These are phyloP conservation scores for Dorcoceras hygrometricum DNA, from an alignment of 257 asterid genomes.

Conservation along the genomic window DNA sequence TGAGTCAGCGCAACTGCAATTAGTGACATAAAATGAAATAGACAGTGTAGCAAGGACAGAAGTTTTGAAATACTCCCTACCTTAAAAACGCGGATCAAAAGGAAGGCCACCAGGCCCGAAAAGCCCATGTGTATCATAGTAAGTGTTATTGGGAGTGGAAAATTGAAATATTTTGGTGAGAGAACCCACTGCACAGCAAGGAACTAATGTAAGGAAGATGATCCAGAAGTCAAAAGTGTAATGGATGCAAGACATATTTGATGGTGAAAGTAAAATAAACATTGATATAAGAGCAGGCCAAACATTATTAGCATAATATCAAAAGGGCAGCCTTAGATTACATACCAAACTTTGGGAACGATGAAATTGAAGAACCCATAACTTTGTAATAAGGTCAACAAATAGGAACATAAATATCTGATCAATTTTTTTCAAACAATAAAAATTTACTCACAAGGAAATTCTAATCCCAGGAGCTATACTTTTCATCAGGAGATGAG, in stretches of 20 bases:
- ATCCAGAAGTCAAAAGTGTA: slow-evolving; percentile 1
- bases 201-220: slow-evolving; percentile 20
- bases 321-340: no score
- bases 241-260: not conserved
- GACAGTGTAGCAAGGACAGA: slow-evolving; percentile 16
- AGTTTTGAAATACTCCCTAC: slow-evolving; percentile 34
- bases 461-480: slow-evolving; percentile 6
- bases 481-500: not conserved
- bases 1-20: slow-evolving; percentile 18
- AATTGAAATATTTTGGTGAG: slow-evolving; percentile 94
- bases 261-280: not conserved
- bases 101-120: slow-evolving; percentile 89
- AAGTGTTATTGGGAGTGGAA: slow-evolving; percentile 72
- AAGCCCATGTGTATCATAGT: slow-evolving; percentile 98
- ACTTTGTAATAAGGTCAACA: not conserved
- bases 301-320: no score
- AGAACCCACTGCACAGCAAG: slow-evolving; percentile 85
- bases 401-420: not conserved
- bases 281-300: no score
- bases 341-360: no score
- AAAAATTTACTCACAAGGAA: slow-evolving; percentile 10
- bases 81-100: slow-evolving; percentile 87
- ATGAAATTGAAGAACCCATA: not conserved
- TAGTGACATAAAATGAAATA: slow-evolving; percentile 9
- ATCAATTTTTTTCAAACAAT: not conserved